Evolutionary conservation across 2,329 filamentous ascomycete species (phyloP).

Genomic region (Botrytis galanthina): DNA sequence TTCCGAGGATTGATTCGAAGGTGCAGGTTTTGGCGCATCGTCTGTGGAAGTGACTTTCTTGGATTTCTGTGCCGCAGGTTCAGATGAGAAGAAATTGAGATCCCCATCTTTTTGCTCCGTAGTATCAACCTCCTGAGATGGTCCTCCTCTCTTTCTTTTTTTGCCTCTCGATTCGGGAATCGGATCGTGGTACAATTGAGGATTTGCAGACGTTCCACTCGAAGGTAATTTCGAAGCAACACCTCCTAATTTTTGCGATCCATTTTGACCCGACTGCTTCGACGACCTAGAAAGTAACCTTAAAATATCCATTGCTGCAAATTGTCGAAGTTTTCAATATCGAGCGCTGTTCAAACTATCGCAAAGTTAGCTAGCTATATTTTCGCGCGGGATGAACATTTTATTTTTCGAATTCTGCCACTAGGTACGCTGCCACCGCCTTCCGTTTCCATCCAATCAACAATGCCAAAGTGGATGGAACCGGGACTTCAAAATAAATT

Average conservation of each 20-base stretch:
- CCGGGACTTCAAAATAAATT: conserved; percentile 22
- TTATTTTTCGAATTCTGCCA: conserved; percentile 17
- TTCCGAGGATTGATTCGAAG: conserved; percentile 17
- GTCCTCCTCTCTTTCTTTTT: conserved; percentile 55
- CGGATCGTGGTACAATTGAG: conserved; percentile 66
- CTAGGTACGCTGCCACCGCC: neutral
- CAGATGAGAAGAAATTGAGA: conserved; percentile 58
- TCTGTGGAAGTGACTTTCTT: conserved; percentile 29
- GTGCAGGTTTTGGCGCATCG: conserved; percentile 17
- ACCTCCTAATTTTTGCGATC: conserved; percentile 37
- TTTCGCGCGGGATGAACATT: conserved; percentile 9
- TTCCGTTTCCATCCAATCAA: conserved; percentile 6
- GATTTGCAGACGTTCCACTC: conserved; percentile 60
- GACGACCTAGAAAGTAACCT: conserved; percentile 70
- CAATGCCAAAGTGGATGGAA: conserved; percentile 18
- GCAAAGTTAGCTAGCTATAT: neutral
- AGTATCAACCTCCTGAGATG: conserved; percentile 39
- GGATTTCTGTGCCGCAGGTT: conserved; percentile 35
- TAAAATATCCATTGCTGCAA: conserved; percentile 55
- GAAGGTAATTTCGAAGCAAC: conserved; percentile 55
- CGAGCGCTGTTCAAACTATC: neutral
- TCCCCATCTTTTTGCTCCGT: conserved; percentile 39
- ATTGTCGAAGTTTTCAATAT: conserved; percentile 12
- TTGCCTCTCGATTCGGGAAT: conserved; percentile 44
- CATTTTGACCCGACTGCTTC: conserved; percentile 47